These are phyloP conservation scores for Phytopythium helicoides DNA, from an alignment of 352 stramenopile genomes.

Conservation along the genomic window DNA sequence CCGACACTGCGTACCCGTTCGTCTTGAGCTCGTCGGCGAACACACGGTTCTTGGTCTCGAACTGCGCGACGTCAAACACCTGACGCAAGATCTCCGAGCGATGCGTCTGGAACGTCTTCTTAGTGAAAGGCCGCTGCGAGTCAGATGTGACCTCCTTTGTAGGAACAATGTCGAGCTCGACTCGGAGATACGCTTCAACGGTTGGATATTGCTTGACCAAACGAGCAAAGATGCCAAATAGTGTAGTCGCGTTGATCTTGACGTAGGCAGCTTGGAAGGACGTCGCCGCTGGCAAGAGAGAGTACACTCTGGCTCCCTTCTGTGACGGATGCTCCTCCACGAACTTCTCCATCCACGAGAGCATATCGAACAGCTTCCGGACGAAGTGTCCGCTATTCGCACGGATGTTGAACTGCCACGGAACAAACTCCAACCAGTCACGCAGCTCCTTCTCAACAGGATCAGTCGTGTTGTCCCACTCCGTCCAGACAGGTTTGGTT, in stretches of 20 bases:
- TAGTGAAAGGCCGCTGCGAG: not conserved
- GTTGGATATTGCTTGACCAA: slow-evolving; percentile 1
- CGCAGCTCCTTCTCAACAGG: slow-evolving; percentile 8
- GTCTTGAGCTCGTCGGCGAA: slow-evolving; percentile 11
- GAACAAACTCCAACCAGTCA: slow-evolving; percentile 5
- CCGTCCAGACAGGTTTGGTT: slow-evolving; percentile 1
- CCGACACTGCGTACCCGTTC: slow-evolving; percentile 6
- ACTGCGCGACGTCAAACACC: slow-evolving; percentile 7
- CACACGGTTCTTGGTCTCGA: slow-evolving; percentile 8
- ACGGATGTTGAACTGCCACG: slow-evolving; percentile 4
- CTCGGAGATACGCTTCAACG: not conserved
- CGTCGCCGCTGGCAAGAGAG: slow-evolving; percentile 6
- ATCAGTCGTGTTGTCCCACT: slow-evolving; percentile 5
- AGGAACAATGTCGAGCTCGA: slow-evolving; percentile 3
- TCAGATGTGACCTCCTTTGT: not conserved
- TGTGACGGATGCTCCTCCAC: not conserved
- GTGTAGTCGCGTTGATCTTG: slow-evolving; percentile 11
- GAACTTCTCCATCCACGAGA: slow-evolving; percentile 4
- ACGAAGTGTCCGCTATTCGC: slow-evolving; percentile 5
- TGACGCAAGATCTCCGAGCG: slow-evolving; percentile 3
- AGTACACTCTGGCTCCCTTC: slow-evolving; percentile 8
- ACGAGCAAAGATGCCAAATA: slow-evolving; percentile 6
- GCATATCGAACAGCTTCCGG: slow-evolving; percentile 2
- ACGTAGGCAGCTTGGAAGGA: slow-evolving; percentile 8
- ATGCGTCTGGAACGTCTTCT: slow-evolving; percentile 2